phyloP scores from a whole-genome alignment of 768 basidiomycete species.

The Pisolithus sp. region DNA sequence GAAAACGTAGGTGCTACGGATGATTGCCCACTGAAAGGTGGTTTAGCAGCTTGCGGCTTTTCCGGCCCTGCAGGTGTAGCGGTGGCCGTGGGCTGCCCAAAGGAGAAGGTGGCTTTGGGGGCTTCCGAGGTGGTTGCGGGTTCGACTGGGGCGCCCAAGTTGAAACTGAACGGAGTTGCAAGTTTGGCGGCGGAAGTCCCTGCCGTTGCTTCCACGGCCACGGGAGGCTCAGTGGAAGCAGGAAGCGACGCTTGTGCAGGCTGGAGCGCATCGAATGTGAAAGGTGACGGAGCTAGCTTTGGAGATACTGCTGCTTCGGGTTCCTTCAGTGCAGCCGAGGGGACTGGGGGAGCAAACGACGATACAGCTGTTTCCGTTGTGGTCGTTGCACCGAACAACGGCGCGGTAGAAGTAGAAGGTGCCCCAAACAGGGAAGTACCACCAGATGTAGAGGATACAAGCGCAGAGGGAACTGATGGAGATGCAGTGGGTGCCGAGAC shows the following conservation, averaged over 20 bases:
- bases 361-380: constrained; percentile 6
- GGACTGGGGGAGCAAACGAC: constrained; percentile 2
- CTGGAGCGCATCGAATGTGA: constrained; percentile 24
- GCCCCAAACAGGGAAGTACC: constrained; percentile 5
- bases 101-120: constrained; percentile 29
- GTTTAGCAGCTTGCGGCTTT: constrained; percentile 34
- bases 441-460: constrained; percentile 1
- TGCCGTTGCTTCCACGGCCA: not conserved
- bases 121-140: constrained; percentile 16
- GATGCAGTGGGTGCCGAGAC: constrained; percentile 9
- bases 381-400: constrained; percentile 7
- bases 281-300: constrained; percentile 14
- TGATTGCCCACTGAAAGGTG: constrained; percentile 32
- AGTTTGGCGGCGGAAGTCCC: constrained; percentile 1
- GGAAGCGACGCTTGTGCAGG: constrained; percentile 14
- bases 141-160: constrained; percentile 22
- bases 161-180: constrained; percentile 11
- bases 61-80: constrained; percentile 6
- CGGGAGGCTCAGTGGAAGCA: constrained; percentile 8
- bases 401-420: not conserved
- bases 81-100: constrained; percentile 19
- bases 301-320: constrained; percentile 8
- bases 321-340: constrained; percentile 11
- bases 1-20: constrained; percentile 30
- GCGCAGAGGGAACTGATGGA: constrained; percentile 4